Evolutionary conservation across 225 moss, liverwort and hornwort species (phyloP).

Genomic region (Physcomitrellopsis africana): DNA sequence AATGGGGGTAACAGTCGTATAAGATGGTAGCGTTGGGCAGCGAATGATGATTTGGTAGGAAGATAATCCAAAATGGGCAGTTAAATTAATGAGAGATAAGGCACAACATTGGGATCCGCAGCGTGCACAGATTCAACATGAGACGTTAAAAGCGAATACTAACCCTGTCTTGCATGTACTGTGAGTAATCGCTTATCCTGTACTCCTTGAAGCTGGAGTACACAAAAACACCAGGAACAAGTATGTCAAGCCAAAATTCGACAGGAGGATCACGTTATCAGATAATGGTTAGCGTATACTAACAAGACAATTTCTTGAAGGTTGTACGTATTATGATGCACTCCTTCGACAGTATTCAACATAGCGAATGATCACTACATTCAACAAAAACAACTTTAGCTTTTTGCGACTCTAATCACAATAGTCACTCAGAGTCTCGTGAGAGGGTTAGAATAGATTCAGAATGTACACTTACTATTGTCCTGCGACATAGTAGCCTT

Average conservation of each 20-base stretch:
- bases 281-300: too few relatives aligned
- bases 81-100: too few relatives aligned
- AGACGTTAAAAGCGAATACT: not conserved
- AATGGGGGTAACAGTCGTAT: not conserved
- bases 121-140: not conserved
- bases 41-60: too few relatives aligned
- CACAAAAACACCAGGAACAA: not conserved
- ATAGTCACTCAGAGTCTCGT: too few relatives aligned
- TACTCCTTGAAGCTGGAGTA: conserved; percentile 54
- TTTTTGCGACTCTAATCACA: not conserved
- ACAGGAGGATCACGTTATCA: too few relatives aligned
- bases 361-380: not conserved
- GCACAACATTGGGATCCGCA: not conserved
- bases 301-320: too few relatives aligned
- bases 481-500: conserved; percentile 50
- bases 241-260: too few relatives aligned
- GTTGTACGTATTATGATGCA: too few relatives aligned
- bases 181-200: conserved; percentile 46
- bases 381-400: not conserved
- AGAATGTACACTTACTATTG: conserved; percentile 33
- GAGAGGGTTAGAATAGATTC: not conserved
- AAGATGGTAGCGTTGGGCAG: too few relatives aligned
- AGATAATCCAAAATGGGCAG: too few relatives aligned
- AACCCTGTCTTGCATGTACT: conserved; percentile 47
- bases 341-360: too few relatives aligned